These are phyloP conservation scores for Tremella yokohamensis DNA, from an alignment of 768 basidiomycete species.

Conservation along the genomic window DNA sequence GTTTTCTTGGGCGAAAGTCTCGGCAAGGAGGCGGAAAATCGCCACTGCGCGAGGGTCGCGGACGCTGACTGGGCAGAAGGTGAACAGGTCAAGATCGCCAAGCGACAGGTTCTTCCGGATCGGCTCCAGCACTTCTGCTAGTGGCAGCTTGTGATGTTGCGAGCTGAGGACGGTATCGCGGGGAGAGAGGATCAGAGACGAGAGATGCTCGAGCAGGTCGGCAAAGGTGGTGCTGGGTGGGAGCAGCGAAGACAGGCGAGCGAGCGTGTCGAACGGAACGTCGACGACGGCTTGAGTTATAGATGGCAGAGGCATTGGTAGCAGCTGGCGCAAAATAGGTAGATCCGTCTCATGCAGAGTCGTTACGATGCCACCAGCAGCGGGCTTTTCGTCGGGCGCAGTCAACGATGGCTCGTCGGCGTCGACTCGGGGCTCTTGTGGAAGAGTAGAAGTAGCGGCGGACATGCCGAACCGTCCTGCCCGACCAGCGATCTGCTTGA, in stretches of 20 bases:
- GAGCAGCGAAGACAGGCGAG: conserved; percentile 46
- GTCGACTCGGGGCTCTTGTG: background rate
- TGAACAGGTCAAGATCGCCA: conserved; percentile 48
- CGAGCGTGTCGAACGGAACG: conserved; percentile 32
- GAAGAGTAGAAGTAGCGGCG: conserved; percentile 3
- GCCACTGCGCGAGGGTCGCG: conserved; percentile 43
- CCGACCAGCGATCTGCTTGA: conserved; percentile 92
- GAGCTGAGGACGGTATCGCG: conserved; percentile 39
- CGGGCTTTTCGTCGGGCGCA: conserved; percentile 14
- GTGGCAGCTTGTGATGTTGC: conserved; percentile 24
- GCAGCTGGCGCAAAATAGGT: conserved; percentile 58
- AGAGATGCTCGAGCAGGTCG: conserved; percentile 47
- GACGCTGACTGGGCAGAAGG: conserved; percentile 48
- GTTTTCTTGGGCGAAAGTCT: conserved; percentile 53
- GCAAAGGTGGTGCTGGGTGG: conserved; percentile 47
- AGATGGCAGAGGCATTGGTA: conserved; percentile 57
- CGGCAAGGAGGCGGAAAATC: conserved; percentile 52
- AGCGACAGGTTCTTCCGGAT: conserved; percentile 42
- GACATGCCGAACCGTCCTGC: conserved; percentile 79
- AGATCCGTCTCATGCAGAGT: conserved; percentile 67
- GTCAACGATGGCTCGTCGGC: conserved; percentile 28
- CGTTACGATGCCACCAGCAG: conserved; percentile 66
- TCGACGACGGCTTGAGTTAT: conserved; percentile 59
- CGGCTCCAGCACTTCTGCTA: conserved; percentile 46
- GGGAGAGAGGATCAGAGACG: conserved; percentile 40